Base-by-base conservation (phyloP, 345 rosid species). In the Bruguiera parviflora region DNA sequence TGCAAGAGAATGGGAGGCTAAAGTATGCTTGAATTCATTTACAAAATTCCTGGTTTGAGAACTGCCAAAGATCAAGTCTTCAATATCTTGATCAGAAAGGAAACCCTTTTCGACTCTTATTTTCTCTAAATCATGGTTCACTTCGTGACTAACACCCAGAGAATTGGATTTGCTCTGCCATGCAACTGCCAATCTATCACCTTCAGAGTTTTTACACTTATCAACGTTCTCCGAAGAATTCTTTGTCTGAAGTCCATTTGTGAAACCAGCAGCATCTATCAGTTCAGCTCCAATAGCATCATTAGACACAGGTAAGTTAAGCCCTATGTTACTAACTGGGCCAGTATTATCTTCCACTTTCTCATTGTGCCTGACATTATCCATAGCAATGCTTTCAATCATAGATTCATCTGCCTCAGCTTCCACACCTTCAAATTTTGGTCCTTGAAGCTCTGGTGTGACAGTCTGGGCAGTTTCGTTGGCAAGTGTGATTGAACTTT, bases 51-150 rank as follows among this genome's bases (percentile, higher is more conserved):
- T 37, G 46, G 66, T 58, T 29, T 58, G 76, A 63, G 74, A 75
- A 68, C 67, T 64, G 66, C 65, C 71, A 58, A 75, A 75, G 51
- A 31, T 73, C 59, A 81, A 71, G 33, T 78, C 68, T 28, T 53
- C 76, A 64, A 67, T 39, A 27, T 77, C 79, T 20, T 80, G 76
- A 70, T 78, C 70, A 58, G 74, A 73, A 72, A 74, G 71, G 33
- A 76, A 60, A 62, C 58, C 25, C 6, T 70, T 66, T 47, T 67
- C 63, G 9, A 49, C 75, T 59, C 2, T 61, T 53, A 37, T 53
- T 20, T 53, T 61, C 20, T 66, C 73, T 59, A 66, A 33, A 22
- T 33, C 72, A 47, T 13, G 63, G 62, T 68, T 70, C n/a, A 29
- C 63, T 59, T 78, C 63, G 53, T 49, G 64, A 43, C 11, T 31